These are phyloP conservation scores for Fusarium drepaniforme DNA, from an alignment of 2,329 filamentous ascomycete genomes.

Conservation along the genomic window DNA sequence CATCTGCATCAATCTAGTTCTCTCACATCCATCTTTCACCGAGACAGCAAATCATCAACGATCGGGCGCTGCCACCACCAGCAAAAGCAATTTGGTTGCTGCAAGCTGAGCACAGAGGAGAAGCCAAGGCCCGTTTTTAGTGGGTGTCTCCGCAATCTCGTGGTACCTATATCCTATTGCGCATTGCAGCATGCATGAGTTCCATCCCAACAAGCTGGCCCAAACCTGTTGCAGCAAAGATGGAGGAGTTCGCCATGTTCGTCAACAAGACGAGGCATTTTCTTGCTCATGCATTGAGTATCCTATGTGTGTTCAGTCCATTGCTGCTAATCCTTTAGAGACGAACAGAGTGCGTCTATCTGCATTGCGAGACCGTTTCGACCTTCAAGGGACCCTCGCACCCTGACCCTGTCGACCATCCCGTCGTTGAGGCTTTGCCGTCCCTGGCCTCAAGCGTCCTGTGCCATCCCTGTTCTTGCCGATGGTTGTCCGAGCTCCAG, in stretches of 20 bases:
- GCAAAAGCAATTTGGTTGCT: not conserved
- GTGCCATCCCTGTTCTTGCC: constrained; percentile 34
- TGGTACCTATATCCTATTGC: constrained; percentile 3
- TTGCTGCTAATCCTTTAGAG: constrained; percentile 15
- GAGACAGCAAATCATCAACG: not conserved
- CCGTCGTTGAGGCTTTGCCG: constrained; percentile 7
- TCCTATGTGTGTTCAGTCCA: not conserved
- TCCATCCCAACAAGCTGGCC: constrained; percentile 3
- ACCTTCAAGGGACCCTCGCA: constrained; percentile 11
- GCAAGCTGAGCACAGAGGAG: constrained; percentile 4
- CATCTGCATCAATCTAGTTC: not conserved
- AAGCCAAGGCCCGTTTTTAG: constrained; percentile 1
- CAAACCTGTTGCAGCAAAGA: constrained; percentile 6
- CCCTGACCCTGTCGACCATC: constrained; percentile 9
- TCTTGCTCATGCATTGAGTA: not conserved
- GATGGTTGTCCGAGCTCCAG: constrained; percentile 35
- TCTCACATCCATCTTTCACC: not conserved
- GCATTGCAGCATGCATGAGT: constrained; percentile 4
- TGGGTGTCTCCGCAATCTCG: not conserved
- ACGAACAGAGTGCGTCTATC: constrained; percentile 14
- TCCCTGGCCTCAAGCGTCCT: constrained; percentile 14
- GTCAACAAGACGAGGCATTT: constrained; percentile 12
- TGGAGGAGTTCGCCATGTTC: constrained; percentile 5
- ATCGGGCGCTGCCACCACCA: not conserved
- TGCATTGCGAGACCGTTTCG: constrained; percentile 11